Evolutionary conservation across 805 yeast genomes (phyloP).

Genomic region (Myxozyma geophila): DNA sequence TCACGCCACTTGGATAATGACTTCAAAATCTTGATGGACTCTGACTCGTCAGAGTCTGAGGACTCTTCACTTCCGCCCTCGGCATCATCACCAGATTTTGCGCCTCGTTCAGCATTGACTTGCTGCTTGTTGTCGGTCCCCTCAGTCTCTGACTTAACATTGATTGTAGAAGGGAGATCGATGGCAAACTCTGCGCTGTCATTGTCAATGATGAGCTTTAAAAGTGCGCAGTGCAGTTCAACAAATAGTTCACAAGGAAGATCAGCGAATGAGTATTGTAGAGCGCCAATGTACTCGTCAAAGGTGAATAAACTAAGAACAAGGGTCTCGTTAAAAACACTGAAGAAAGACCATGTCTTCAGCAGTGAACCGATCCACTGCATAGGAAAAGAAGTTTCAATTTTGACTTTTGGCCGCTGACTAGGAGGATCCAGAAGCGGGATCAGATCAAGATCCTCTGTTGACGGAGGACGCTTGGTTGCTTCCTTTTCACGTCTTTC

Average conservation of each 20-base stretch:
- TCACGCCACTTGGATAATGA: conserved; percentile 47
- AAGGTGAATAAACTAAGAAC: conserved; percentile 74
- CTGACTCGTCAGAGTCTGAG: neutral
- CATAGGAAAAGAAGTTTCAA: conserved; percentile 26
- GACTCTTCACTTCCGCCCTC: neutral
- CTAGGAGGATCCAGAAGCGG: conserved; percentile 27
- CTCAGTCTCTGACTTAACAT: neutral
- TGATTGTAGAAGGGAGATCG: conserved; percentile 17
- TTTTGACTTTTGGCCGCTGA: conserved; percentile 35
- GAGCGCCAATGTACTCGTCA: conserved; percentile 71
- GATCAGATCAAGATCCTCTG: conserved; percentile 38
- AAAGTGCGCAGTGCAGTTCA: conserved; percentile 35
- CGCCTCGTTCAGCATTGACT: neutral
- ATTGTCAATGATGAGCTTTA: conserved; percentile 31
- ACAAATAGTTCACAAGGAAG: conserved; percentile 36
- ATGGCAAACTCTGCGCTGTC: conserved; percentile 23
- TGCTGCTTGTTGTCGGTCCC: neutral
- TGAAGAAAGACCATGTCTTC: conserved; percentile 76
- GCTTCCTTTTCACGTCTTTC: conserved; percentile 15
- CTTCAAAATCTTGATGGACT: conserved; percentile 8
- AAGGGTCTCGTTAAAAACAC: conserved; percentile 68
- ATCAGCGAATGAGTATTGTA: conserved; percentile 39
- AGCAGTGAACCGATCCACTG: conserved; percentile 45
- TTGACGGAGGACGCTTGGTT: conserved; percentile 25
- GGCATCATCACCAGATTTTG: neutral